These are phyloP conservation scores for Cenchrus americanus DNA, from an alignment of 176 grass and related monocot species.

Conservation along the genomic window DNA sequence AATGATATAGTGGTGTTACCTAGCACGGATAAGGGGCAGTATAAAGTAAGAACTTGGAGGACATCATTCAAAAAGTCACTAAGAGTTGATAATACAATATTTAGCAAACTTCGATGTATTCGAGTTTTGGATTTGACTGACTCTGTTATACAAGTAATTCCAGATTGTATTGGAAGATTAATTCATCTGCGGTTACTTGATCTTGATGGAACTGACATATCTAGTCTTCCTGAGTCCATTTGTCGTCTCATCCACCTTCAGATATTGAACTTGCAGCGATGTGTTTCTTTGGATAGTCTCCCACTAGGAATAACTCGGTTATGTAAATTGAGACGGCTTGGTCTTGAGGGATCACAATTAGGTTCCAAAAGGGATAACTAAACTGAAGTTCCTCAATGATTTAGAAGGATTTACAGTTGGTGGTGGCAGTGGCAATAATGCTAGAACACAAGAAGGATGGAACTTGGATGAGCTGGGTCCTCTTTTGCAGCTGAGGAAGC, in stretches of 20 bases:
- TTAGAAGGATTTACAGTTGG: neutral
- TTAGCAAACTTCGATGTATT: neutral
- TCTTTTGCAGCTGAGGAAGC: neutral
- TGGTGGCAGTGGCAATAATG: neutral
- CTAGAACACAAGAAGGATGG: too few species aligned
- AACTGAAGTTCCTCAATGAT: slow-evolving; percentile 9
- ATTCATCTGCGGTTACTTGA: slow-evolving; percentile 3
- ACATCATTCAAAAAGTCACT: too few species aligned
- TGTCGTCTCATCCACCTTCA: slow-evolving; percentile 20
- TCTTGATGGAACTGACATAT: neutral
- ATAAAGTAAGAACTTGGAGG: too few species aligned
- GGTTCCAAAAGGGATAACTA: neutral
- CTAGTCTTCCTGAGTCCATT: neutral
- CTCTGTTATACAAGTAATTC: neutral
- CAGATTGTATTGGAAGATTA: neutral
- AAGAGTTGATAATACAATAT: neutral
- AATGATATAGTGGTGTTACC: too few species aligned
- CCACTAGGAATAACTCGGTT: neutral
- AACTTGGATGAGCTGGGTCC: neutral
- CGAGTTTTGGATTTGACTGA: neutral
- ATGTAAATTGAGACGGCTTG: neutral
- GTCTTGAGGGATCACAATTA: neutral
- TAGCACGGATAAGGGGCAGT: too few species aligned
- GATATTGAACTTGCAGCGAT: neutral
- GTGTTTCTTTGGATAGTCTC: neutral